phyloP scores from a whole-genome alignment of 176 grass and related monocot species.

The Oryza australiensis region DNA sequence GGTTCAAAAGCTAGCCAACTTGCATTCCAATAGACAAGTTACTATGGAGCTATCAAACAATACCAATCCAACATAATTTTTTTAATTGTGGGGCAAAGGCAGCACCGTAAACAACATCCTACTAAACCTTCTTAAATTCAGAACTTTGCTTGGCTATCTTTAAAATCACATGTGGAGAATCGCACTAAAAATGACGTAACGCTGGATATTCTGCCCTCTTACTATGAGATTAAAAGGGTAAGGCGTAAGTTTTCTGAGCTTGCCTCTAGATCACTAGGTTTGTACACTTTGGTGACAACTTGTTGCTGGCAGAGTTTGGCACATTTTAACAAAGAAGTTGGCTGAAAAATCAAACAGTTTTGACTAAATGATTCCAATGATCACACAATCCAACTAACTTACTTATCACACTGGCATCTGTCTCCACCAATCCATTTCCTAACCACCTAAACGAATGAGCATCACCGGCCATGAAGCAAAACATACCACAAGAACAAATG shows the following conservation, averaged over 20 bases:
- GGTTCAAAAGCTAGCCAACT: background rate
- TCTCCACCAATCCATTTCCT: background rate
- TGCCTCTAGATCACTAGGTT: background rate
- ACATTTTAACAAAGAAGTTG: background rate
- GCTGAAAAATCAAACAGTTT: background rate
- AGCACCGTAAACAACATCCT: background rate
- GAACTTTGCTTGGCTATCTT: background rate
- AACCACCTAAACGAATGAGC: background rate
- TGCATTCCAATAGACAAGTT: background rate
- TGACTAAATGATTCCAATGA: background rate
- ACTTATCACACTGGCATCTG: background rate
- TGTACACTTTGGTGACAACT: too few species aligned
- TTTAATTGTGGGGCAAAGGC: background rate
- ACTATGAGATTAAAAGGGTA: background rate
- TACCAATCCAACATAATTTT: background rate
- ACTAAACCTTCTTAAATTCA: background rate
- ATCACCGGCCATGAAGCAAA: background rate
- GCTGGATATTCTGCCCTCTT: background rate
- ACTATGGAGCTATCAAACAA: background rate
- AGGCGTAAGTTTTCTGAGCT: background rate
- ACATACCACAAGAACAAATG: background rate
- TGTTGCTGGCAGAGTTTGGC: background rate
- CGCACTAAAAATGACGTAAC: background rate
- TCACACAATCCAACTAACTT: background rate
- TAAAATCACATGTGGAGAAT: background rate